Evolutionary conservation across 1,284 basidiomycete genomes (phyloP), one percentile per base, ranked within the genome.

Genomic region (Athelia psychrophila): DNA sequence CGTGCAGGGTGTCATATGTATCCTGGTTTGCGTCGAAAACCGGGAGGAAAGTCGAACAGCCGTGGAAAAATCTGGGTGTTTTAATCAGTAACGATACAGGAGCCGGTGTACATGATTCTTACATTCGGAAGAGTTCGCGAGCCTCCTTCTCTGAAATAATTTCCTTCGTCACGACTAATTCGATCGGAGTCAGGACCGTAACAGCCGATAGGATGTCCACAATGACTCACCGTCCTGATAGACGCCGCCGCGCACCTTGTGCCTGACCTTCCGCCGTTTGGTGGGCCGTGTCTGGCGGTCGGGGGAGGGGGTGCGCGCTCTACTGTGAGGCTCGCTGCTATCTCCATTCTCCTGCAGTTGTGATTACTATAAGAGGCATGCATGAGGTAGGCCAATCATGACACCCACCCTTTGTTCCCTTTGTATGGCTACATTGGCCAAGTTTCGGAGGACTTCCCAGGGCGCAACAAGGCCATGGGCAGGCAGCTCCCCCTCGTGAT

Each of bases 1-100:
- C 81, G 62, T 87, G 90, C 50, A 93, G 70, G 16, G 80, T 78
- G 48, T 94, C 90, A 70, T 83, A 95, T 0, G 91, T 92, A 65
- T 95, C 93, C 19, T 80, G 74, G 36, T 72, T 77, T 3, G 76
- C 79, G 68, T 95, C 91, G 61, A 93, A 94, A 20, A 94, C 84
- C 32, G 93, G 89, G 64, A 95, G 71, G 67, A 95, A 95, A 30
- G 92, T 94, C 22, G 89, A 93, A 60, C 92, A 95, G 23, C 93
- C 90, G 44, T 84, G 79, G 67, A 90, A 95, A 68, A 90, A 95
- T 65, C 90, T 92, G 51, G 19, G 1, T 12, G 47, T 46, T 46
- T 32, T n/a, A 6, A 27, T 16, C 35, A 13, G 44, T n/a, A 12
- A 32, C 22, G 8, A n/a, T 4, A 27, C n/a, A 44, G 9, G 40